These are phyloP conservation scores for Diplocarpon rosae DNA, from an alignment of 2,329 filamentous ascomycete species.

Conservation along the genomic window DNA sequence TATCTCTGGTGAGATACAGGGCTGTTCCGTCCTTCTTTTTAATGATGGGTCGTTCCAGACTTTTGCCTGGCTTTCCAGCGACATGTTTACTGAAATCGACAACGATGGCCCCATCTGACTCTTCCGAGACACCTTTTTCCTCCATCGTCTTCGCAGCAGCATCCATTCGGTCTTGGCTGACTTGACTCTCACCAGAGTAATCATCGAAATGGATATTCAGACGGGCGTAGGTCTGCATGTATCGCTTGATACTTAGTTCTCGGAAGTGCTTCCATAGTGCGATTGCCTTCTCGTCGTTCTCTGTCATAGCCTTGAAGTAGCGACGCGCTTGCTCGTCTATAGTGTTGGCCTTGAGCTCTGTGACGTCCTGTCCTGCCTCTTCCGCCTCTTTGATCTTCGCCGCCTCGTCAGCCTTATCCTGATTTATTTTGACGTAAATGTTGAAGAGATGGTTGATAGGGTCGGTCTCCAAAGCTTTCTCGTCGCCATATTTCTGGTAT, in stretches of 20 bases:
- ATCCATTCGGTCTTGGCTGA: slow-evolving; percentile 55
- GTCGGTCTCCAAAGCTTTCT: slow-evolving; percentile 58
- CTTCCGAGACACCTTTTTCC: slow-evolving; percentile 53
- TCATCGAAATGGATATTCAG: slow-evolving; percentile 63
- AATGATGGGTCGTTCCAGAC: slow-evolving; percentile 58
- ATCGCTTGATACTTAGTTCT: slow-evolving; percentile 54
- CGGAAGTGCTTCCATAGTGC: slow-evolving; percentile 55
- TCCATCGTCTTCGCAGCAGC: slow-evolving; percentile 49
- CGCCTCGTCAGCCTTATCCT: slow-evolving; percentile 51
- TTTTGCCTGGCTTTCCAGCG: slow-evolving; percentile 55
- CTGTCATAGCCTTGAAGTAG: slow-evolving; percentile 63
- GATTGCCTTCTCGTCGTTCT: slow-evolving; percentile 49
- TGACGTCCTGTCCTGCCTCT: slow-evolving; percentile 31
- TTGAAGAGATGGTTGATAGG: slow-evolving; percentile 76
- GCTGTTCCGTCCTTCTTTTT: slow-evolving; percentile 66
- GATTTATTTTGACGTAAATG: slow-evolving; percentile 68
- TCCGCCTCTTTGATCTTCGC: slow-evolving; percentile 45
- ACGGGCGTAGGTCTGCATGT: slow-evolving; percentile 56
- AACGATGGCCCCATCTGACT: slow-evolving; percentile 61
- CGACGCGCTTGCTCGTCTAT: slow-evolving; percentile 65
- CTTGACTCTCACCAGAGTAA: slow-evolving; percentile 64
- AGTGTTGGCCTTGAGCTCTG: slow-evolving; percentile 40
- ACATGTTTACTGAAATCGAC: slow-evolving; percentile 62
- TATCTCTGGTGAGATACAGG: slow-evolving; percentile 68
- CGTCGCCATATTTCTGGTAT: slow-evolving; percentile 64